Conservation (phyloP, 495 filamentous ascomycete genomes). For the Xylaria sp. region DNA sequence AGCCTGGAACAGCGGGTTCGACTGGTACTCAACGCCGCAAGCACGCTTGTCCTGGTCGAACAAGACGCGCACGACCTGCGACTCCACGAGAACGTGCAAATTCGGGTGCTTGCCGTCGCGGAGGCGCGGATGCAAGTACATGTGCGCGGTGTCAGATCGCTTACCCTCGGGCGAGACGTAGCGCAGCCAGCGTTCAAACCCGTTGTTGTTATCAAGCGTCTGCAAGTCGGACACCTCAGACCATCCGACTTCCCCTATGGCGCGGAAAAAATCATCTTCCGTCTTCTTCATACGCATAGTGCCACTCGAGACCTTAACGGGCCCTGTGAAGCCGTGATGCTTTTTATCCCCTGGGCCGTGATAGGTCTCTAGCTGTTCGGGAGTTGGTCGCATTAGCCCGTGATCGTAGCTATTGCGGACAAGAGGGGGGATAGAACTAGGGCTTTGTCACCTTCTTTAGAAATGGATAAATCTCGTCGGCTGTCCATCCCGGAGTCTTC, state of each 20-base stretch:
- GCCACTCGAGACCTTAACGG: conserved; percentile 57
- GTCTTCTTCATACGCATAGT: conserved; percentile 36
- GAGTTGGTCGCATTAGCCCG: conserved; percentile 4
- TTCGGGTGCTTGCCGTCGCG: conserved; percentile 54
- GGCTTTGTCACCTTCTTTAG: conserved; percentile 55
- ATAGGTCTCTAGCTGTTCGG: conserved; percentile 55
- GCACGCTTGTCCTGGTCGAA: conserved; percentile 56
- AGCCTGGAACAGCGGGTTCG: conserved; percentile 41
- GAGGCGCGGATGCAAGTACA: conserved; percentile 54
- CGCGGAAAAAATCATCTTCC: conserved; percentile 53
- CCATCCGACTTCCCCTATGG: conserved; percentile 51
- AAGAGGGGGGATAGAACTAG: not conserved
- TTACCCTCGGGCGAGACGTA: conserved; percentile 51
- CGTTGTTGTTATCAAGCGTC: conserved; percentile 48
- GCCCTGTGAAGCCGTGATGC: conserved; percentile 57
- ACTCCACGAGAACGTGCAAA: conserved; percentile 59
- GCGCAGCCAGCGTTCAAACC: conserved; percentile 42
- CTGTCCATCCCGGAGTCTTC: conserved; percentile 59
- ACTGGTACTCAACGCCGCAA: conserved; percentile 52
- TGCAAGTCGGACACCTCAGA: conserved; percentile 53
- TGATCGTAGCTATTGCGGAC: not conserved
- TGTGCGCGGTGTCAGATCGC: conserved; percentile 54
- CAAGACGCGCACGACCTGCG: conserved; percentile 58
- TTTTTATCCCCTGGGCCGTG: conserved; percentile 48
- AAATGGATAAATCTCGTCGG: conserved; percentile 58